Conservation (phyloP, 2,329 filamentous ascomycete genomes). For the Thielaviopsis musarum region DNA sequence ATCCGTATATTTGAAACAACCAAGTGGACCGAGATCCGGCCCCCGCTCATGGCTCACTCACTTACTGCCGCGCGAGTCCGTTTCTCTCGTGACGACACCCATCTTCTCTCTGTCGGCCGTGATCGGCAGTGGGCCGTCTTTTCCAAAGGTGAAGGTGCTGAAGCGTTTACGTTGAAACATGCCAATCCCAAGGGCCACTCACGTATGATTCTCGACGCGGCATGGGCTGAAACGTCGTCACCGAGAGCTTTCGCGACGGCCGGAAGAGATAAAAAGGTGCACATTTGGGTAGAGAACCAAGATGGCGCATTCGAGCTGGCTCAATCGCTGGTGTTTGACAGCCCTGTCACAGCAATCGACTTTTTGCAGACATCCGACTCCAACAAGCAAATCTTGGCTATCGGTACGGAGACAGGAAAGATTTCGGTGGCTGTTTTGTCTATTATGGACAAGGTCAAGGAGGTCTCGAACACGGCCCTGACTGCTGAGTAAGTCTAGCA, state of each 20-base stretch:
- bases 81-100: conserved; percentile 59
- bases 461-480: conserved; percentile 4
- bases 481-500: conserved; percentile 5
- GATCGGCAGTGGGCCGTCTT: conserved; percentile 89
- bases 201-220: conserved; percentile 78
- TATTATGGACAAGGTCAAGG: not conserved
- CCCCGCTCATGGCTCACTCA: conserved; percentile 67
- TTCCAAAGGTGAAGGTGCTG: conserved; percentile 26
- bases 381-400: conserved; percentile 27
- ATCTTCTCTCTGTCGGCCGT: conserved; percentile 73
- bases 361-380: conserved; percentile 29
- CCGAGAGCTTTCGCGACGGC: conserved; percentile 60
- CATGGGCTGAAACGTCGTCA: conserved; percentile 51
- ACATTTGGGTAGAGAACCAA: conserved; percentile 41
- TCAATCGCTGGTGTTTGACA: conserved; percentile 31
- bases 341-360: conserved; percentile 55
- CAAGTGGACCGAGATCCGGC: conserved; percentile 74
- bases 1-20: conserved; percentile 79
- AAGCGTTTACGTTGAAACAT: conserved; percentile 39
- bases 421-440: conserved; percentile 16
- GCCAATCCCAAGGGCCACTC: conserved; percentile 72
- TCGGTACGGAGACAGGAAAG: conserved; percentile 39
- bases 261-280: conserved; percentile 72
- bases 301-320: conserved; percentile 15
- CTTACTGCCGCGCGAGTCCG: conserved; percentile 70